These are phyloP conservation scores for Clausena lansium DNA, from an alignment of 345 rosid genomes.

Conservation along the genomic window DNA sequence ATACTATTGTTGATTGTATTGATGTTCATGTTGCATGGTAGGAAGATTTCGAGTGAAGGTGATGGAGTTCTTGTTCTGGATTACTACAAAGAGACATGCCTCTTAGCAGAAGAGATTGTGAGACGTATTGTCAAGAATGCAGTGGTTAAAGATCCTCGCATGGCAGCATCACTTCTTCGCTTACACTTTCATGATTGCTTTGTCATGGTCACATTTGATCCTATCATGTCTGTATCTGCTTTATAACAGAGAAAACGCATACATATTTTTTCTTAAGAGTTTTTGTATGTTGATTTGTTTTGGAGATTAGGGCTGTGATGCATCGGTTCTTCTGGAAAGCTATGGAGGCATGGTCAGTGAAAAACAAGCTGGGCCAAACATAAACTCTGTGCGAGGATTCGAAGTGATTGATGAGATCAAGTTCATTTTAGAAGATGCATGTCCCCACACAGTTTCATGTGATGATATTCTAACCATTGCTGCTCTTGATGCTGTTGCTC, in stretches of 20 bases:
- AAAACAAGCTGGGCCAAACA: slow-evolving; percentile 67
- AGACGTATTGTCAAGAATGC: slow-evolving; percentile 55
- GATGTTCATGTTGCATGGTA: slow-evolving; percentile 25
- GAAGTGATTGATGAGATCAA: slow-evolving; percentile 73
- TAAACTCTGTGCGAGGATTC: slow-evolving; percentile 65
- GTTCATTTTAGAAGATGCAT: slow-evolving; percentile 63
- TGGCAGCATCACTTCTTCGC: slow-evolving; percentile 83
- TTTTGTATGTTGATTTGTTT: neutral
- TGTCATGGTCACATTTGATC: slow-evolving; percentile 43
- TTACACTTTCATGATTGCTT: slow-evolving; percentile 89
- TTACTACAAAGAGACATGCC: slow-evolving; percentile 78
- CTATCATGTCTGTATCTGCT: too few species aligned
- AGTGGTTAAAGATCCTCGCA: slow-evolving; percentile 62
- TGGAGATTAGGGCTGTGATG: slow-evolving; percentile 68
- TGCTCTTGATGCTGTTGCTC: slow-evolving; percentile 70
- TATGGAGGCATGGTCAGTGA: slow-evolving; percentile 61
- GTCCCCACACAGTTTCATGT: slow-evolving; percentile 74
- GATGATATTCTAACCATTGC: slow-evolving; percentile 73
- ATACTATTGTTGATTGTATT: slow-evolving; percentile 16
- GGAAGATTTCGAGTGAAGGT: slow-evolving; percentile 14
- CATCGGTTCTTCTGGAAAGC: slow-evolving; percentile 61
- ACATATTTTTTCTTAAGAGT: too few species aligned
- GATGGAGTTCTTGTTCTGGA: slow-evolving; percentile 40
- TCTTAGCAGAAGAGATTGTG: slow-evolving; percentile 63
- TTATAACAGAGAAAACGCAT: too few species aligned